Evolutionary conservation across 192 early-diverging fungal species (phyloP), one percentile per base, ranked within the genome.

Genomic region (Mortierella hygrophila): DNA sequence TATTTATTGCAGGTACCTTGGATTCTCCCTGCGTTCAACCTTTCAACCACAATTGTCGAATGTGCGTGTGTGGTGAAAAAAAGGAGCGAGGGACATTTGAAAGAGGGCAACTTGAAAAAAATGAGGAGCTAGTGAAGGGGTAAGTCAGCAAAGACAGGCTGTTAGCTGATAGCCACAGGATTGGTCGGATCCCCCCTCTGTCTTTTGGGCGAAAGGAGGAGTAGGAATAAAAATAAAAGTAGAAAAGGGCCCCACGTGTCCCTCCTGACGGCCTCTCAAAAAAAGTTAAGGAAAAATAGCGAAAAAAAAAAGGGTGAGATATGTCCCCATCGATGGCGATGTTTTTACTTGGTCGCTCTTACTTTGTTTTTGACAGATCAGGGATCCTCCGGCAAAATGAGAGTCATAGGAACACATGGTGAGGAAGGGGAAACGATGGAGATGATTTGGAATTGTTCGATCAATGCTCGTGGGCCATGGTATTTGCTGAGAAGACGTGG

Each of bases 401-500:
- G 60, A 65, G 29, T 65, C 60, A 32, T 65, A 65, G 26, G 60
- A 23, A 60, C 26, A 60, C 35, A 35, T 35, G 35, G 35, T 3
- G 11, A 65, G 23, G 32, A 23, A 13, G 29, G 4, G 26, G 11
- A 63, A 2, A 13, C 6, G 2, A 13, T 1, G 23, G 11, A 13
- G 26, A 29, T 65, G 60, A 29, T 32, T 65, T 11, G 9, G 13
- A 65, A 57, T 57, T 57, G 55, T 57, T 26, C 3, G 60, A 10
- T 29, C 60, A 65, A 65, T 65, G 60, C 60, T 65, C 60, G 60
- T 65, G 60, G 60, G 60, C 60, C 29, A 65, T 65, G 60, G 60
- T 65, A 65, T 65, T 65, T 65, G 60, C 60, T 65, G 60, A 65
- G 60, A 65, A 65, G 60, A 35, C 60, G 60, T 65, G 60, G 60